Percentiles rank a stretch among this genome's conserved stretches.
phyloP scores from a whole-genome alignment of 2,329 filamentous ascomycete genomes.

The Hypocreales sp. region DNA sequence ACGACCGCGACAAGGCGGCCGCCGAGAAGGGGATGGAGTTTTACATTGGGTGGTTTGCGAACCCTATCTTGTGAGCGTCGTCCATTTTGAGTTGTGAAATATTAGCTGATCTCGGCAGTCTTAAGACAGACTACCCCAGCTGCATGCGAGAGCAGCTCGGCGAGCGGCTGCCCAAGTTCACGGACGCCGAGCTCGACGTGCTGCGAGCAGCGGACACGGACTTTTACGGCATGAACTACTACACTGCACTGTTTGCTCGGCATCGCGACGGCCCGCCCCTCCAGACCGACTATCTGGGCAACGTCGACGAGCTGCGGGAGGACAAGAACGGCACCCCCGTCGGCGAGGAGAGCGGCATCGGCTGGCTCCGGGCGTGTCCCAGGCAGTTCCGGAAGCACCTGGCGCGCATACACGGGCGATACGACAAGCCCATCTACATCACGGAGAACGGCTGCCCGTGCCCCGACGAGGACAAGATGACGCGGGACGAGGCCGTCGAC shows the following conservation, averaged over 20 bases:
- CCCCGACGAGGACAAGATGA: constrained; percentile 67
- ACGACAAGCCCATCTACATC: constrained; percentile 66
- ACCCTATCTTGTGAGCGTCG: constrained; percentile 19
- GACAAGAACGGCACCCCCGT: constrained; percentile 61
- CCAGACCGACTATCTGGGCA: constrained; percentile 55
- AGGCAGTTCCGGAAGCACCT: constrained; percentile 64
- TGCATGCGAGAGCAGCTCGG: constrained; percentile 75
- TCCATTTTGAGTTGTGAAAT: not conserved
- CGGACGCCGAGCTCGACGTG: constrained; percentile 54
- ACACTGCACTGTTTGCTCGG: constrained; percentile 76
- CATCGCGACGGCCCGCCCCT: constrained; percentile 47
- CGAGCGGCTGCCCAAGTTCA: constrained; percentile 59
- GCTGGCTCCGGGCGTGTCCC: constrained; percentile 66
- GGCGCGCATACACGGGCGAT: constrained; percentile 63
- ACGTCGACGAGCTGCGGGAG: constrained; percentile 56
- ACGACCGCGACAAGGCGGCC: constrained; percentile 12
- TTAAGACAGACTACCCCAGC: constrained; percentile 50
- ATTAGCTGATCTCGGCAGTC: constrained; percentile 1
- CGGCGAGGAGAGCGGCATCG: constrained; percentile 67
- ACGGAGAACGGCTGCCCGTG: constrained; percentile 81
- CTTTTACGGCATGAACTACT: constrained; percentile 93
- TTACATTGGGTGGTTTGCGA: constrained; percentile 22
- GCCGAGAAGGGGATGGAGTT: constrained; percentile 20
- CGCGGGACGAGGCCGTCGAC: constrained; percentile 53
- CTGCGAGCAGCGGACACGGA: constrained; percentile 69